phyloP scores from a whole-genome alignment of 176 grass and related monocot genomes.

The Typha latifolia region DNA sequence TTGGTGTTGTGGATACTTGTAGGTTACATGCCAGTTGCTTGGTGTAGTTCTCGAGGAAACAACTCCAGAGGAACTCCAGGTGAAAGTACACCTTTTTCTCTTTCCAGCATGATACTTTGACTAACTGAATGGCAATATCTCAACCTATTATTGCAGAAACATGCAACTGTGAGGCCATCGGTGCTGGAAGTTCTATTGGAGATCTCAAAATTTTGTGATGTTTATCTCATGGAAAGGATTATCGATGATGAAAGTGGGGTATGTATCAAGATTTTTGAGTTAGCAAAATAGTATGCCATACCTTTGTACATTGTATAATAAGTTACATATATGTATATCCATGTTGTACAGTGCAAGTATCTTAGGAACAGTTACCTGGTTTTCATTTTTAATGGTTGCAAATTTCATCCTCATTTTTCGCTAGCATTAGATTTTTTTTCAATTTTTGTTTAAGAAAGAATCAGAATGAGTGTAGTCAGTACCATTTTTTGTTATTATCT shows the following conservation, averaged over 20 bases:
- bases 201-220: constrained; percentile 87
- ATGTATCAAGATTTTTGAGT: constrained; percentile 8
- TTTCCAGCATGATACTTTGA: background rate
- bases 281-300: background rate
- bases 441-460: too few species aligned
- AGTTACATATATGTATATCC: background rate
- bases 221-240: constrained; percentile 96
- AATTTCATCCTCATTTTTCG: background rate
- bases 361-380: background rate
- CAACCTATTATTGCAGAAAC: constrained; percentile 44
- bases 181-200: constrained; percentile 78
- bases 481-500: background rate
- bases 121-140: constrained; percentile 12
- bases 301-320: background rate
- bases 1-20: constrained; percentile 17
- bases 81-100: constrained; percentile 25
- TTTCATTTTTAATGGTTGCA: background rate
- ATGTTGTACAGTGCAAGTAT: background rate
- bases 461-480: too few species aligned
- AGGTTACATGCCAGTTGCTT: constrained; percentile 89
- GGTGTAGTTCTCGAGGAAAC: constrained; percentile 92
- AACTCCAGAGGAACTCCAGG: constrained; percentile 93
- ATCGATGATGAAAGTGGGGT: constrained; percentile 87
- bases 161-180: constrained; percentile 70
- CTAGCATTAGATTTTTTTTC: too few species aligned